Base-by-base conservation (phyloP, 352 stramenopile species). In the Thraustochytrium striatum region DNA sequence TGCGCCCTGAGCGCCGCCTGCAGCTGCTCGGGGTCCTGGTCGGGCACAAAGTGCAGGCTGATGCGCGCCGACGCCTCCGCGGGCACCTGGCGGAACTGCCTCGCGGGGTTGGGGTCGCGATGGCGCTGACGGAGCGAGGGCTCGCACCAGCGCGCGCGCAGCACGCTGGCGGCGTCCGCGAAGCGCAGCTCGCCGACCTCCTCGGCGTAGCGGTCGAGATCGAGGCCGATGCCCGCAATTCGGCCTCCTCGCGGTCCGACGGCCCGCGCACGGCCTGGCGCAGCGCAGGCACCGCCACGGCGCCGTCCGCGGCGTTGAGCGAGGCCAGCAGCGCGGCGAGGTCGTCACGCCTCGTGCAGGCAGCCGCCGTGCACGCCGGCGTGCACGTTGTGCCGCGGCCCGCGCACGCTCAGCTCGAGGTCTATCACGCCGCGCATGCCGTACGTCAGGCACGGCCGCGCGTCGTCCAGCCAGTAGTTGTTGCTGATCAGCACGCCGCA, bases 91-190 rank as follows among this genome's bases (percentile, higher is more conserved):
- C 85, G 89, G 38, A 69, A 82, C 53, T 82, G 70, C 72, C 90
- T 89, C 21, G 86, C 85, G 11, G 84, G 69, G 38, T 88, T 87
- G 41, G 70, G 84, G 90, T 90, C 8, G 85, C 84, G 57, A 92
- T 88, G 52, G 85, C 86, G 79, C 90, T 87, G n/a, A 92, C 78
- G 38, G 85, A 92, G 79, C 21, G 87, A 88, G 19, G 88, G 88
- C 82, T 87, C 88, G 78, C 86, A 84, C 88, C 88, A 92, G 36
- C 88, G 80, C 19, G 78, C 78, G 86, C 89, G 88, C 32, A 92
- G 79, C 3, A 90, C 78, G 36, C 1, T 81, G 39, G 59, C 85
- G 86, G 61, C 41, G 39, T 75, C 50, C 19, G 25, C 41, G 35
- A 70, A 25, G 32, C 52, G 65, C 43, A 75, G 47, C 41, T 38